Evolutionary conservation across 2,329 filamentous ascomycete species (phyloP), one percentile per base, ranked within the genome.

Genomic region (Claviceps monticola): DNA sequence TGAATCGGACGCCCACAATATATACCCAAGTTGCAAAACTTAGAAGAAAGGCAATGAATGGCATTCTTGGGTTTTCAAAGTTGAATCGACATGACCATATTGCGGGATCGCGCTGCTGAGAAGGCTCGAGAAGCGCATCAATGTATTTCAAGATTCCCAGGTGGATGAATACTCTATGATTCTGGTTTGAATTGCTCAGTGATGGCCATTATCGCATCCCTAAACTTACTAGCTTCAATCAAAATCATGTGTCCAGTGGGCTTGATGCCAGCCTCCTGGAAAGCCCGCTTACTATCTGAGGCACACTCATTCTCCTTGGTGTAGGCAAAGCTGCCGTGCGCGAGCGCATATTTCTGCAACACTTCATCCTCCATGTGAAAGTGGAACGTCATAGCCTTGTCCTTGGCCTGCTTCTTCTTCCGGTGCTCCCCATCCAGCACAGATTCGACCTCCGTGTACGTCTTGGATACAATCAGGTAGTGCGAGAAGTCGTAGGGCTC

Each of bases 311-410:
- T 85, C 53, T 88, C 81, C 65, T 86, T 91, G 46, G 83, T 85
- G 66, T 89, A 95, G 17, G 84, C 78, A 63, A 84, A 95, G 49
- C 75, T 80, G 26, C 82, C 85, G 56, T 78, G 73, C 14, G 80
- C 88, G 41, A 80, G 55, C 2, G 88, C 86, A 68, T 91, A 78
- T 62, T 81, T 82, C 57, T 93, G 82, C 60, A 96, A 70, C 49
- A 91, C 79, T 72, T 97, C 93, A 63, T 98, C 93, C 70, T 98
- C 93, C 0, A 89, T 85, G 65, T 98, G 93, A 74, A 97, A 98
- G 69, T 90, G 94, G 69, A 89, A 95, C 37, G 79, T 74, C 60
- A 85, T 78, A 8, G 73, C 69, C 49, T 75, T 73, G 54, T 77
- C 69, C 65, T 76, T 77, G 52, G 74, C 79, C 71, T 84, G 86